phyloP scores from a whole-genome alignment of 2,329 filamentous ascomycete species.

The Ilyonectria robusta region DNA sequence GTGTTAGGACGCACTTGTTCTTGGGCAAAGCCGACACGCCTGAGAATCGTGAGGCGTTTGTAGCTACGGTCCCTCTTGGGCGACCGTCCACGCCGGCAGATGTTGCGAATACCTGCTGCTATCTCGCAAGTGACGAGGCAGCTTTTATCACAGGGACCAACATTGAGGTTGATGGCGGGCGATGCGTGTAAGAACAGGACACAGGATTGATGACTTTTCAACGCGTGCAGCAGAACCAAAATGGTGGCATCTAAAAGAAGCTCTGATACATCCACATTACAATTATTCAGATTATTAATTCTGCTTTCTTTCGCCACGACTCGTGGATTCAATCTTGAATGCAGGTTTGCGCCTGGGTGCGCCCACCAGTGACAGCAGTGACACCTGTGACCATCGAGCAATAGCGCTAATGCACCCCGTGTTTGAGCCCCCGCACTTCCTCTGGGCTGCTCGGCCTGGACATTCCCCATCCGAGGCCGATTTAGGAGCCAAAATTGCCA shows the following conservation, averaged over 20 bases:
- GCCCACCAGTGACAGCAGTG: neutral
- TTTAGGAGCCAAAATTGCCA: conserved; percentile 7
- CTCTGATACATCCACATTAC: neutral
- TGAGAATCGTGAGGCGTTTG: conserved; percentile 70
- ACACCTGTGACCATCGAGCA: neutral
- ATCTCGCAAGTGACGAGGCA: conserved; percentile 79
- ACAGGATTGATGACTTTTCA: neutral
- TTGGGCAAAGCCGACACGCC: conserved; percentile 74
- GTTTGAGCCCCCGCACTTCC: conserved; percentile 13
- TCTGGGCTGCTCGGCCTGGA: neutral
- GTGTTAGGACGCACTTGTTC: conserved; percentile 62
- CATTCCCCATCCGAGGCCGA: conserved; percentile 7
- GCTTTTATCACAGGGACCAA: conserved; percentile 81
- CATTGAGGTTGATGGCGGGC: conserved; percentile 63
- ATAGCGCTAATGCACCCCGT: conserved; percentile 21
- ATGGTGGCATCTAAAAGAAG: neutral
- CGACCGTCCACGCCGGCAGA: conserved; percentile 72
- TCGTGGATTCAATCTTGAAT: neutral
- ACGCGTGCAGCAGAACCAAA: neutral
- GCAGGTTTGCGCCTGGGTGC: neutral
- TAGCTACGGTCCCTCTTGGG: conserved; percentile 68
- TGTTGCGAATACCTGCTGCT: conserved; percentile 79
- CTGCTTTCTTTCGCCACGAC: neutral
- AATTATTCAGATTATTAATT: neutral
- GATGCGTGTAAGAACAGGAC: conserved; percentile 40